Conservation (phyloP, 257 asterid species). For the Solanum megistacrolobum region DNA sequence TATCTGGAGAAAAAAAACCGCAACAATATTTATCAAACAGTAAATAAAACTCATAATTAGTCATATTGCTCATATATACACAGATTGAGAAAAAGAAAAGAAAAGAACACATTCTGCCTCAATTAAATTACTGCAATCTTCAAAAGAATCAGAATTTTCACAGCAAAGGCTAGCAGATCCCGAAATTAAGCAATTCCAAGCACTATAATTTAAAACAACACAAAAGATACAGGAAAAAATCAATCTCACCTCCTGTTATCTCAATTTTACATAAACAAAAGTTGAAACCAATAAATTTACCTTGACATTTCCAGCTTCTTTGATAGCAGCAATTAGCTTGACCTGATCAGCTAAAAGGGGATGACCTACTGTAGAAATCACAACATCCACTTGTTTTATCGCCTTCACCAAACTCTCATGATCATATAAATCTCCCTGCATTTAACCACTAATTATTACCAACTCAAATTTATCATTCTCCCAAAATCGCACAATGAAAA, state of each 20-base stretch:
- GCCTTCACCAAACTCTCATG: constrained; percentile 54
- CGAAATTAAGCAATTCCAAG: neutral
- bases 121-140: too few species aligned
- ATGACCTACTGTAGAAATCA: constrained; percentile 50
- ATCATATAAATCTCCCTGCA: constrained; percentile 52
- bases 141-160: too few species aligned
- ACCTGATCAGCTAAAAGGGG: constrained; percentile 38
- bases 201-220: neutral
- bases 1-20: too few species aligned
- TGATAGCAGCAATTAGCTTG: constrained; percentile 55
- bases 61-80: neutral
- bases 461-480: neutral
- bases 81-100: neutral
- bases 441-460: neutral
- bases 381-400: constrained; percentile 59
- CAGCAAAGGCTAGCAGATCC: neutral
- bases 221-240: neutral
- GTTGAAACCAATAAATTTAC: neutral
- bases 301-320: constrained; percentile 69
- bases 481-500: neutral
- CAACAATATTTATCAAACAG: neutral
- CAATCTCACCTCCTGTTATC: neutral
- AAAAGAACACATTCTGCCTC: too few species aligned
- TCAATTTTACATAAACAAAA: neutral
- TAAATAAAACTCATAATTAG: neutral